A percentile compares a stretch with the other conserved stretches of the same genome.
Evolutionary conservation across 345 rosid species (phyloP).

Genomic region (Ceriops tagal): DNA sequence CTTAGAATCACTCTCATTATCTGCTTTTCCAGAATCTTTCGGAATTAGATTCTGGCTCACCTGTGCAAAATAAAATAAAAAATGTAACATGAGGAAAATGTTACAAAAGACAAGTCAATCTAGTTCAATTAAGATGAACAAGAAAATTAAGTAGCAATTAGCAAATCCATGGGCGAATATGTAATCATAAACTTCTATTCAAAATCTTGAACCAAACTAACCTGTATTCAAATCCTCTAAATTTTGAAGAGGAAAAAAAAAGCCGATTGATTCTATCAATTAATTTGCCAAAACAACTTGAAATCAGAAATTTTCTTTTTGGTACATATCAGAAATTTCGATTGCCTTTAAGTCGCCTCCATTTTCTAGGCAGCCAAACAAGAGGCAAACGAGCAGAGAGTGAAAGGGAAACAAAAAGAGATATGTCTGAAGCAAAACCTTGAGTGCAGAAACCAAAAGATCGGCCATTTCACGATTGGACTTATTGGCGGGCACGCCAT

Average conservation of each 20-base stretch:
- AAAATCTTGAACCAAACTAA: too few species aligned
- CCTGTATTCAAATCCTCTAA: too few species aligned
- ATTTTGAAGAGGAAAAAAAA: too few species aligned
- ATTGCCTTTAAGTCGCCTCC: not conserved
- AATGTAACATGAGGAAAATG: not conserved
- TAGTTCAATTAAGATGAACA: too few species aligned
- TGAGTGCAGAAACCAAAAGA: not conserved
- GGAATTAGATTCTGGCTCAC: conserved; percentile 16
- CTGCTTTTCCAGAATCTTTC: conserved; percentile 4
- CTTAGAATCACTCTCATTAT: conserved; percentile 6
- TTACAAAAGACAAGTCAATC: not conserved
- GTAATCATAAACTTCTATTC: too few species aligned
- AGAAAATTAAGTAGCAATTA: not conserved
- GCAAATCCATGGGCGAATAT: not conserved
- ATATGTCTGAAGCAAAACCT: not conserved
- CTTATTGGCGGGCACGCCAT: conserved; percentile 1
- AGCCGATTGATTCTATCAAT: too few species aligned
- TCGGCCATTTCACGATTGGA: not conserved
- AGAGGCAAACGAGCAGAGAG: not conserved
- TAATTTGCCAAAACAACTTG: too few species aligned
- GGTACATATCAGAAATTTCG: too few species aligned
- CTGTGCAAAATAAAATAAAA: conserved; percentile 16
- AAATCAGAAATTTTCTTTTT: too few species aligned
- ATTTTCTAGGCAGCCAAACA: not conserved
- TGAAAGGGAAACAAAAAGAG: not conserved